These are phyloP conservation scores for Echeveria elegans DNA, from an alignment of 164 flowering plant genomes.

Conservation along the genomic window DNA sequence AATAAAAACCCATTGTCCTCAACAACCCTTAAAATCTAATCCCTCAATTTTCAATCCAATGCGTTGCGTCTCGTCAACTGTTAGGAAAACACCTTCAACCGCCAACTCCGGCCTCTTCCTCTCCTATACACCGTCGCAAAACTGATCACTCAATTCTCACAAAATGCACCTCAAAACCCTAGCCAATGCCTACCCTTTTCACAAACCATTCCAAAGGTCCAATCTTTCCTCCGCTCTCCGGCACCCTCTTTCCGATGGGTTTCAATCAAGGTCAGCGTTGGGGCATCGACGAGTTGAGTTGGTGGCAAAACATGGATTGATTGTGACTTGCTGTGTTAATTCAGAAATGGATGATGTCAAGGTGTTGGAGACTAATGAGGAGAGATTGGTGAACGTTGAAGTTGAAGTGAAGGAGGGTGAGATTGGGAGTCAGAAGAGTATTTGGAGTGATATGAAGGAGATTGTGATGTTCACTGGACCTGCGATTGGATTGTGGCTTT, in stretches of 20 bases:
- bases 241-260: not conserved
- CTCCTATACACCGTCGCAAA: not conserved
- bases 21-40: no score
- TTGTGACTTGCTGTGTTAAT: not conserved
- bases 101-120: not conserved
- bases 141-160: not conserved
- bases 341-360: not conserved
- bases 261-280: not conserved
- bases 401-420: conserved; percentile 18
- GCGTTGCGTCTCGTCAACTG: not conserved
- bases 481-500: conserved; percentile 80
- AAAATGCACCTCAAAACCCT: conserved; percentile 1
- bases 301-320: not conserved
- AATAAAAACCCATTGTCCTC: no score
- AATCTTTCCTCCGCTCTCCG: not conserved
- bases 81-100: not conserved
- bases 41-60: no score
- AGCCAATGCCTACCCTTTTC: not conserved
- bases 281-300: not conserved
- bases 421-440: conserved; percentile 33
- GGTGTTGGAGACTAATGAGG: not conserved
- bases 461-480: conserved; percentile 81
- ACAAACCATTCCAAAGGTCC: not conserved
- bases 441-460: conserved; percentile 69
- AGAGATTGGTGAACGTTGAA: conserved; percentile 1